Percentiles rank a stretch among this genome's conserved stretches.
These are phyloP conservation scores for Cladosporium sp. DNA, from an alignment of 2,329 filamentous ascomycete species.

Conservation along the genomic window DNA sequence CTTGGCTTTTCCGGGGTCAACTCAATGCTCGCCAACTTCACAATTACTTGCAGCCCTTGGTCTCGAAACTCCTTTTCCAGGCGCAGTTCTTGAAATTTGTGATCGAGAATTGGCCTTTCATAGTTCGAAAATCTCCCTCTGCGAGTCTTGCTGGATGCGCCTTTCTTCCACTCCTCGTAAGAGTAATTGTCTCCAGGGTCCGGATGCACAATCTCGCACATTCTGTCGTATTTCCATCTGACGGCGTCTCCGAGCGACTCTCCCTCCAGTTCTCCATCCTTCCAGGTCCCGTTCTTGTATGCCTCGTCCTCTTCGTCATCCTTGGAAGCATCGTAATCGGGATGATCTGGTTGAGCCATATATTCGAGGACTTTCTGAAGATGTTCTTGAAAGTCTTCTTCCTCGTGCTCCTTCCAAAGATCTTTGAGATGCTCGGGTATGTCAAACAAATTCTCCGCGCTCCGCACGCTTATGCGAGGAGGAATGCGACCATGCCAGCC, in stretches of 20 bases:
- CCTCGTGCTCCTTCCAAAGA: background rate
- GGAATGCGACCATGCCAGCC: slow-evolving; percentile 25
- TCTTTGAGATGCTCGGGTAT: background rate
- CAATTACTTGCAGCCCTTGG: slow-evolving; percentile 49
- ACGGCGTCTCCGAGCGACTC: background rate
- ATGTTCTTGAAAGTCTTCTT: background rate
- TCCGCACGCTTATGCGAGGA: background rate
- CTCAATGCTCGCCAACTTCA: slow-evolving; percentile 55
- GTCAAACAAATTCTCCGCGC: background rate
- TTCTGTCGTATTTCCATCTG: slow-evolving; percentile 1
- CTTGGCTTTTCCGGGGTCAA: slow-evolving; percentile 54
- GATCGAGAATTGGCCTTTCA: background rate
- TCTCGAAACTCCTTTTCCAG: slow-evolving; percentile 33
- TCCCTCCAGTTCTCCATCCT: background rate
- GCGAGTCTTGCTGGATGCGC: background rate
- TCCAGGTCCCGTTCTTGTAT: slow-evolving; percentile 3
- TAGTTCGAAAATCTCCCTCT: background rate
- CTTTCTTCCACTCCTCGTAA: slow-evolving; percentile 12
- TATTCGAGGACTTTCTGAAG: background rate
- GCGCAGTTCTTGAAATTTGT: background rate
- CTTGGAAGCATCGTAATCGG: background rate
- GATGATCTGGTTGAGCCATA: background rate
- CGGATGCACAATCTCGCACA: slow-evolving; percentile 6
- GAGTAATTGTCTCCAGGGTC: slow-evolving; percentile 4
- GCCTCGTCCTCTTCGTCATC: background rate